Base-by-base conservation (phyloP, 2,329 filamentous ascomycete genomes). In the Cercospora brassicicola region DNA sequence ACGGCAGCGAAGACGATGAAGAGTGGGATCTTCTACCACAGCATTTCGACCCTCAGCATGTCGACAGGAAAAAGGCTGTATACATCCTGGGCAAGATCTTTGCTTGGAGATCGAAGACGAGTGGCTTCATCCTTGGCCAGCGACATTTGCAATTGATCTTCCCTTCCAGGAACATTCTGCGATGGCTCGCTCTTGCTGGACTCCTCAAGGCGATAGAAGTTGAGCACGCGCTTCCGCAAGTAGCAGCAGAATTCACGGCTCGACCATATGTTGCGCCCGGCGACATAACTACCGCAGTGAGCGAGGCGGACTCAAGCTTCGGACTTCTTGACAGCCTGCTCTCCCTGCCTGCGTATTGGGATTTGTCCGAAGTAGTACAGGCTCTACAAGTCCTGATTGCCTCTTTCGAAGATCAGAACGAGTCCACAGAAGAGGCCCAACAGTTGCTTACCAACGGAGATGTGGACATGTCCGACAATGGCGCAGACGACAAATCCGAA, bases 351-450 rank as follows among this genome's bases (percentile, higher is more conserved):
- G 90, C 90, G 7, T 87, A 88, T 73, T 83, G 93, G 18, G 87
- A 88, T 3, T 83, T 90, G 48, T 80, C 84, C 3, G 91, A 93
- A 76, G 82, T 93, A 5, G 84, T 92, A 1, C 82, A 89, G 65
- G 86, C 88, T 3, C 86, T 93, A 62, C 86, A 88, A 63, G 80
- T 86, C 2, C 82, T 93, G 15, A 90, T 93, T 82, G 84, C 87
- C 57, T 93, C 89, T 72, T 84, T 94, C 48, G 89, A 90, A 55
- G 79, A 76, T 30, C 76, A 79, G 8, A 26, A 65, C 8, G 61
- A 72, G 51, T 31, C 56, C 69, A 71, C 70, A 2, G 51, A 39
- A 51, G 51, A 70, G 13, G 36, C 69, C 4, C 62, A 69, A 33
- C 60, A 53, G 4, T 65, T 71, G 26, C 51, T 69, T 1, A 69